Evolutionary conservation across 2,329 filamentous ascomycete genomes (phyloP).

Genomic region (Diaporthe citrichinensis): DNA sequence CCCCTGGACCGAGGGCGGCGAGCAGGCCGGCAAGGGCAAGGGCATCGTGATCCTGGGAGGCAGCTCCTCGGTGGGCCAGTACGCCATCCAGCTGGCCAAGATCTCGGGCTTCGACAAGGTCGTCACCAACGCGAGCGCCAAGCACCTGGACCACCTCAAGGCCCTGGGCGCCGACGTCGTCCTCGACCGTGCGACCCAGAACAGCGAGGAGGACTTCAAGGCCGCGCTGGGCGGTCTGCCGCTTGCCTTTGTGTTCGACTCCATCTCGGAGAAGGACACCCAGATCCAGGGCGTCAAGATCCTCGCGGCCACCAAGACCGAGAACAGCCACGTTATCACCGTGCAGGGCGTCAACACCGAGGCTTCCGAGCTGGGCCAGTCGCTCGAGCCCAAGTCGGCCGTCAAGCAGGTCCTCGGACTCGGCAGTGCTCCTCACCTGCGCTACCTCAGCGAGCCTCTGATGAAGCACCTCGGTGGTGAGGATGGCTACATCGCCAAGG

Average conservation of each 20-base stretch:
- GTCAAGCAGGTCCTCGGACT: constrained; percentile 42
- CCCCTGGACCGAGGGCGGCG: constrained; percentile 49
- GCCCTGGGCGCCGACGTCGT: constrained; percentile 44
- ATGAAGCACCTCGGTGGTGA: constrained; percentile 47
- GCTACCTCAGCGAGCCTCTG: constrained; percentile 50
- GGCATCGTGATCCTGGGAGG: constrained; percentile 54
- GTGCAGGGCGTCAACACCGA: constrained; percentile 42
- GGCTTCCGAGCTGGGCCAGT: constrained; percentile 42
- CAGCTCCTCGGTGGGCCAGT: constrained; percentile 56
- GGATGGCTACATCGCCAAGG: constrained; percentile 50
- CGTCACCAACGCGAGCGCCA: constrained; percentile 53
- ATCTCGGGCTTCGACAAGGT: constrained; percentile 60
- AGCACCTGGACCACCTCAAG: constrained; percentile 52
- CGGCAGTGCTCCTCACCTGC: constrained; percentile 47
- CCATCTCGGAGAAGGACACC: constrained; percentile 49
- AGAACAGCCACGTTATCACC: constrained; percentile 42
- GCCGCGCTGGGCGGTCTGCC: constrained; percentile 46
- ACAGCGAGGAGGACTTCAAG: constrained; percentile 46
- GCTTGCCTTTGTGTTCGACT: constrained; percentile 50
- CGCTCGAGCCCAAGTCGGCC: constrained; percentile 30
- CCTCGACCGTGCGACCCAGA: constrained; percentile 45
- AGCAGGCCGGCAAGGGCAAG: constrained; percentile 57
- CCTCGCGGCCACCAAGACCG: constrained; percentile 42
- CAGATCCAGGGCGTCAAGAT: constrained; percentile 50
- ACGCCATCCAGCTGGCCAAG: constrained; percentile 59